A percentile compares a stretch with the other conserved stretches of the same genome.
Conservation (phyloP, 768 basidiomycete genomes). For the Hirschioporus abietinus region DNA sequence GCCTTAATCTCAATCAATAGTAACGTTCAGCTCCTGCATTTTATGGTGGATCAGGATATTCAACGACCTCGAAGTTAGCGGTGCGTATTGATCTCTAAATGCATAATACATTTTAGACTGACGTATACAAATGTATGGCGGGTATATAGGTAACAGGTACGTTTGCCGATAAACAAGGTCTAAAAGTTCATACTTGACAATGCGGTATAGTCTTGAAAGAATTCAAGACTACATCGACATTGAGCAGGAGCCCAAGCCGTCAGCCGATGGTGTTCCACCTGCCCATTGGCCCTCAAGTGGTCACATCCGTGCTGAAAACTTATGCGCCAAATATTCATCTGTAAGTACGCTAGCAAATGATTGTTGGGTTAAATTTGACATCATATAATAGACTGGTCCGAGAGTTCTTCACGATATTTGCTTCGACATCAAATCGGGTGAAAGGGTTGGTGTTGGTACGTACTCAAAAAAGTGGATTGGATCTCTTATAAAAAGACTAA, state of each 20-base stretch:
- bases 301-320: constrained; percentile 42
- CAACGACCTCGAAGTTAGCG: constrained; percentile 42
- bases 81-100: constrained; percentile 18
- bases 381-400: constrained; percentile 40
- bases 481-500: not conserved
- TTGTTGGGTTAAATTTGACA: not conserved
- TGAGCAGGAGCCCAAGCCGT: constrained; percentile 45
- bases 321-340: constrained; percentile 43
- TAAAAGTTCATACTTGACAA: not conserved
- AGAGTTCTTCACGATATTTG: constrained; percentile 48
- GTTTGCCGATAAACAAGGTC: not conserved
- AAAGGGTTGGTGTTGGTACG: constrained; percentile 51
- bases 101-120: not conserved
- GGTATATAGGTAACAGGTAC: constrained; percentile 23
- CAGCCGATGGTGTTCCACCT: constrained; percentile 41
- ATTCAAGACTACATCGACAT: constrained; percentile 52
- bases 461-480: not conserved
- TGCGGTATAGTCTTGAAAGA: constrained; percentile 36
- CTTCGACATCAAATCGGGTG: constrained; percentile 49
- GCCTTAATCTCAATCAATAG: constrained; percentile 17
- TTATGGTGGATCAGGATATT: constrained; percentile 42
- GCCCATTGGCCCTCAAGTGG: constrained; percentile 64
- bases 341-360: constrained; percentile 15
- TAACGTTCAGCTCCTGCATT: constrained; percentile 52
- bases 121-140: too few species aligned